These are phyloP conservation scores for Cadophora malorum DNA, from an alignment of 2,329 filamentous ascomycete species.

Conservation along the genomic window DNA sequence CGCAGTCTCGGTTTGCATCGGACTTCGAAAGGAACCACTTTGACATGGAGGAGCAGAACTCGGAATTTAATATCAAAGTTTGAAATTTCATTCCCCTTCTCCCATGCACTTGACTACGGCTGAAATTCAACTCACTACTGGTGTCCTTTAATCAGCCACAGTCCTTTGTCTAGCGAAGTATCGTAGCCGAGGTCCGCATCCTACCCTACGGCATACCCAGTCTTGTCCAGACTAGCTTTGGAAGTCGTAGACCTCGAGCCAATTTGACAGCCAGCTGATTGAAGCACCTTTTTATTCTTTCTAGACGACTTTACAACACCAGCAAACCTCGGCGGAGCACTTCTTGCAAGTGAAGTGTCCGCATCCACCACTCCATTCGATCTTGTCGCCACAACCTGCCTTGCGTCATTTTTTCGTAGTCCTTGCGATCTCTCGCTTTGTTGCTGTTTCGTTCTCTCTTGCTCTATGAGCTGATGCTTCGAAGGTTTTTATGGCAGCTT, in stretches of 20 bases:
- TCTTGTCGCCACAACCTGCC: conserved; percentile 22
- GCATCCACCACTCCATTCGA: conserved; percentile 27
- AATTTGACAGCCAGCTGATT: conserved; percentile 13
- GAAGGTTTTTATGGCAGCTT: neutral
- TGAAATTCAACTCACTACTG: neutral
- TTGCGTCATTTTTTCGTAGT: conserved; percentile 29
- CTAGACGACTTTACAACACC: conserved; percentile 26
- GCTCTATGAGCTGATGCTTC: neutral
- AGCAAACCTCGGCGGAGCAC: conserved; percentile 27
- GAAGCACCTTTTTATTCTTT: neutral
- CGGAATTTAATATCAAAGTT: neutral
- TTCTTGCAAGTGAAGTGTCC: conserved; percentile 24
- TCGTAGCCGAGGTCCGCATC: conserved; percentile 24
- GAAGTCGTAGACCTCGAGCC: conserved; percentile 11
- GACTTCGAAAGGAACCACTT: neutral
- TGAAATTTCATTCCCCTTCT: neutral
- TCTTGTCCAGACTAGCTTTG: neutral
- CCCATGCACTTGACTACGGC: neutral
- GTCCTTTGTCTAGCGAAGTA: conserved; percentile 13
- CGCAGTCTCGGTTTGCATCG: conserved; percentile 5
- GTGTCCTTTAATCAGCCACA: conserved; percentile 3
- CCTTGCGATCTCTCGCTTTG: conserved; percentile 16
- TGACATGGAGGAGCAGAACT: neutral
- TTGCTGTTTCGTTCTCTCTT: conserved; percentile 17
- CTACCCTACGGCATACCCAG: neutral